Percentiles rank a stretch among this genome's conserved stretches.
Evolutionary conservation across 1,139 yeast species (phyloP).

Genomic region (Blastobotrys capitulatus): DNA sequence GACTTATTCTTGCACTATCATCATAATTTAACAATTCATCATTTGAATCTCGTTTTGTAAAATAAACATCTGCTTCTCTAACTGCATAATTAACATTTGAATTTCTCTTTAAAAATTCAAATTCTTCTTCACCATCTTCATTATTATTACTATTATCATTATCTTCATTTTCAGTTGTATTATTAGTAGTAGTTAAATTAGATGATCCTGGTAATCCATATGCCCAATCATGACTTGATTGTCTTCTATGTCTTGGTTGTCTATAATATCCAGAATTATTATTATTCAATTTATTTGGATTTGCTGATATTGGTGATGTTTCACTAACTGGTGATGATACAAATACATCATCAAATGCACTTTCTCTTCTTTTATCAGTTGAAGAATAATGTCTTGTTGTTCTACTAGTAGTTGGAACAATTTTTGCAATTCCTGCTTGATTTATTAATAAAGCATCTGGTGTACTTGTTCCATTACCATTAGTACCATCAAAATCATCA

Average conservation of each 20-base stretch:
- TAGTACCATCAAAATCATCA: conserved; percentile 8
- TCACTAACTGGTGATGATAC: conserved; percentile 24
- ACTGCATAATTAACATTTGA: conserved; percentile 31
- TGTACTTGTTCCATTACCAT: no score
- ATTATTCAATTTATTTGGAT: neutral
- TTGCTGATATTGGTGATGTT: conserved; percentile 14
- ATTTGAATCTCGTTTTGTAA: conserved; percentile 18
- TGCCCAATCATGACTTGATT: conserved; percentile 27
- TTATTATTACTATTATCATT: neutral
- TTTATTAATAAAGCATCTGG: conserved; percentile 10
- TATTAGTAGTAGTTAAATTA: neutral
- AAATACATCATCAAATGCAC: conserved; percentile 19
- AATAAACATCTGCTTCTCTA: conserved; percentile 35
- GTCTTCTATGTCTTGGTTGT: conserved; percentile 25
- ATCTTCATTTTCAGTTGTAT: conserved; percentile 4
- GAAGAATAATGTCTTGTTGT: neutral
- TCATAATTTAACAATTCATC: neutral
- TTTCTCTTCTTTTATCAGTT: neutral
- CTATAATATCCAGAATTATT: conserved; percentile 24
- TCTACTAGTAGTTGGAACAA: neutral
- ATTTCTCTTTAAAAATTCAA: conserved; percentile 7
- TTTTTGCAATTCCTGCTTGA: conserved; percentile 9
- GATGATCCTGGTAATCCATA: conserved; percentile 10
- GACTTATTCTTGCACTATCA: conserved; percentile 5
- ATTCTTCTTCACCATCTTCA: conserved; percentile 9